Percentiles rank a stretch among this genome's conserved stretches.
phyloP scores from a whole-genome alignment of 2,329 filamentous ascomycete species.

The Diaporthe australafricana region DNA sequence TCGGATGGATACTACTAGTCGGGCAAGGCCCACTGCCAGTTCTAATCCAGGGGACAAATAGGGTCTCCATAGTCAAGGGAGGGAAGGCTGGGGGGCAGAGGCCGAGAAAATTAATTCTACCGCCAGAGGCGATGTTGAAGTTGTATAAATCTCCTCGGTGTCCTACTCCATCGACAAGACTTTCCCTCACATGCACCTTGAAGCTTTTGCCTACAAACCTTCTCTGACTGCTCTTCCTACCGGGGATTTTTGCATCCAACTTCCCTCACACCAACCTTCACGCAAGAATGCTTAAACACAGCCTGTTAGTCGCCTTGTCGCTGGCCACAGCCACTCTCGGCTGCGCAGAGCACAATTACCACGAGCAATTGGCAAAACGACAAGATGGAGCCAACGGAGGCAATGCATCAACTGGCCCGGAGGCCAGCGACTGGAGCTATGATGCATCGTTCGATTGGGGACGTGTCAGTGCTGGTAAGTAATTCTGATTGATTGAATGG shows the following conservation, averaged over 20 bases:
- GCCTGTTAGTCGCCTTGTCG: constrained; percentile 6
- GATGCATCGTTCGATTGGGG: constrained; percentile 55
- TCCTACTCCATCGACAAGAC: not conserved
- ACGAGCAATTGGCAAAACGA: constrained; percentile 13
- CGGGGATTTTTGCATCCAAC: not conserved
- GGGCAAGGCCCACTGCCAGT: constrained; percentile 1
- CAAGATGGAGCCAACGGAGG: not conserved
- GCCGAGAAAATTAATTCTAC: not conserved
- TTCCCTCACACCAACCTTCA: not conserved
- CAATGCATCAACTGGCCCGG: constrained; percentile 9
- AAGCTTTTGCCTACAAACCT: constrained; percentile 18
- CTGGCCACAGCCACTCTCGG: constrained; percentile 10
- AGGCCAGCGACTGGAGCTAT: constrained; percentile 44
- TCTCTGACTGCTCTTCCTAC: constrained; percentile 3
- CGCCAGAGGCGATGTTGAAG: not conserved
- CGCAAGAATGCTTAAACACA: constrained; percentile 1
- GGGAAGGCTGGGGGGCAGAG: no score
- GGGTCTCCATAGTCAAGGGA: not conserved
- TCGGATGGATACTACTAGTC: not conserved
- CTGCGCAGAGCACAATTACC: constrained; percentile 13
- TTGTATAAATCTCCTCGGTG: not conserved
- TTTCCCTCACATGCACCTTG: no score
- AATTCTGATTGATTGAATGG: not conserved
- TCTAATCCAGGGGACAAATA: not conserved
- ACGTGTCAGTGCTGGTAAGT: constrained; percentile 45